A percentile compares a stretch with the other conserved stretches of the same genome.
Evolutionary conservation across 2,329 filamentous ascomycete species (phyloP).

Genomic region (Aspergillus quadrilineatus): DNA sequence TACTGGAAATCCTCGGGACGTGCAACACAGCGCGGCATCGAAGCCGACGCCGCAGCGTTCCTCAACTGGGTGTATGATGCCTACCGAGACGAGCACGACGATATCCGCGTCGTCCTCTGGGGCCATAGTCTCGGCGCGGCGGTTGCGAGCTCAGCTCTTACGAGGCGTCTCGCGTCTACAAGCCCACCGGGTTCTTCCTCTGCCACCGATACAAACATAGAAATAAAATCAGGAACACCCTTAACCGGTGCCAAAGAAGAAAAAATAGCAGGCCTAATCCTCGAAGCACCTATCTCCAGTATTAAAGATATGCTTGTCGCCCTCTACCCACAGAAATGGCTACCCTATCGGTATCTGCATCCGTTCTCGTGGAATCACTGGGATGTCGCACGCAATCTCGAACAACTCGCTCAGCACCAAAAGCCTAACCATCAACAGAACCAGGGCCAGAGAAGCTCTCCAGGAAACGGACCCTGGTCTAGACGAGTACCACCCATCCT

Average conservation of each 20-base stretch:
- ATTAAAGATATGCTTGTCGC: constrained; percentile 68
- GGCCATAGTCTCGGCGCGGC: constrained; percentile 75
- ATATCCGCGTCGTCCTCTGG: constrained; percentile 61
- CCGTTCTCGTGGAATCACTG: constrained; percentile 67
- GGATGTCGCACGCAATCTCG: constrained; percentile 48
- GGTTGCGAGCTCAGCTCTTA: constrained; percentile 64
- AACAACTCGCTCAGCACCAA: constrained; percentile 32
- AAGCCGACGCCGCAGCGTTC: constrained; percentile 65
- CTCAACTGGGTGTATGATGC: constrained; percentile 59
- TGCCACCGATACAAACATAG: too few species aligned
- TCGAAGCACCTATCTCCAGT: constrained; percentile 75
- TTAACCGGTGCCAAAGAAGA: too few species aligned
- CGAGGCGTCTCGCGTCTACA: constrained; percentile 34
- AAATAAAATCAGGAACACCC: background rate
- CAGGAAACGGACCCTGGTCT: too few species aligned
- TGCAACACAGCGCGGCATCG: constrained; percentile 68
- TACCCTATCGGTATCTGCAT: constrained; percentile 73
- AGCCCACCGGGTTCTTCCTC: too few species aligned
- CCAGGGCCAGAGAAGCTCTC: too few species aligned
- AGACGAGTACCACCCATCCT: constrained; percentile 32
- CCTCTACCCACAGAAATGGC: constrained; percentile 75
- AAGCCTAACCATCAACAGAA: background rate
- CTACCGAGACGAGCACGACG: constrained; percentile 26
- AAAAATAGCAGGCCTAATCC: constrained; percentile 53
- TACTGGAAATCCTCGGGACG: constrained; percentile 76